Conservation (phyloP, 208 protist species). For the Leishmania aethiopica region DNA sequence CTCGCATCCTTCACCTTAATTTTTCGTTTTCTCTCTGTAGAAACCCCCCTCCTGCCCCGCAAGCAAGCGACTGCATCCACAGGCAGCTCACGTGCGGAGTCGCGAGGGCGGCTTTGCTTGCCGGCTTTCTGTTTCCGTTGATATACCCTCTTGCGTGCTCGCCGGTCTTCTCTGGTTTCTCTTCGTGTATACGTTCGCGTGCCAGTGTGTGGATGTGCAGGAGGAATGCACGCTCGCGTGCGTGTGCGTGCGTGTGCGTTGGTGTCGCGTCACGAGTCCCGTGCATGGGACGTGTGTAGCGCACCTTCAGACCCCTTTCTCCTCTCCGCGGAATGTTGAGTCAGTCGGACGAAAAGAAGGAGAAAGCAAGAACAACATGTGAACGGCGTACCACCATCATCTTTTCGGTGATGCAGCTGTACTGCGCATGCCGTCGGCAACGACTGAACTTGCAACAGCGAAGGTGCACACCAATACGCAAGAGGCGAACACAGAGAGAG, state of each 20-base stretch:
- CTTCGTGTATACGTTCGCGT: not conserved
- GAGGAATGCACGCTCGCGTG: not conserved
- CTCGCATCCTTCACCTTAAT: too few species aligned
- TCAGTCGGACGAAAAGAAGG: not conserved
- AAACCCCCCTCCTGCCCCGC: too few species aligned
- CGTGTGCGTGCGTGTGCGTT: too few species aligned
- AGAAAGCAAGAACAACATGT: too few species aligned
- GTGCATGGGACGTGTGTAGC: not conserved
- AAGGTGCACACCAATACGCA: not conserved
- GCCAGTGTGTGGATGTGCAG: not conserved
- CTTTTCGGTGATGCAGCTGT: not conserved
- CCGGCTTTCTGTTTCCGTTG: not conserved
- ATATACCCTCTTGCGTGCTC: not conserved
- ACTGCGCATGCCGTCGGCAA: not conserved
- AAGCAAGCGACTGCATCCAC: not conserved
- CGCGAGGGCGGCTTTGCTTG: not conserved
- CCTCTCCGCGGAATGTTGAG: not conserved
- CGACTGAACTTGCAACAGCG: not conserved
- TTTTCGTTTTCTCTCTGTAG: conserved; percentile 7
- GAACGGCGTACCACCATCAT: not conserved
- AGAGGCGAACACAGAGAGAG: not conserved
- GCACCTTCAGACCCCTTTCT: not conserved
- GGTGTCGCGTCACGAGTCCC: too few species aligned
- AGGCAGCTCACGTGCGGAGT: not conserved
- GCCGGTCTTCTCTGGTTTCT: not conserved